Percentiles rank a stretch among this genome's conserved stretches.
Evolutionary conservation across 306 rosid species (phyloP).

Genomic region (Quercus cerris): DNA sequence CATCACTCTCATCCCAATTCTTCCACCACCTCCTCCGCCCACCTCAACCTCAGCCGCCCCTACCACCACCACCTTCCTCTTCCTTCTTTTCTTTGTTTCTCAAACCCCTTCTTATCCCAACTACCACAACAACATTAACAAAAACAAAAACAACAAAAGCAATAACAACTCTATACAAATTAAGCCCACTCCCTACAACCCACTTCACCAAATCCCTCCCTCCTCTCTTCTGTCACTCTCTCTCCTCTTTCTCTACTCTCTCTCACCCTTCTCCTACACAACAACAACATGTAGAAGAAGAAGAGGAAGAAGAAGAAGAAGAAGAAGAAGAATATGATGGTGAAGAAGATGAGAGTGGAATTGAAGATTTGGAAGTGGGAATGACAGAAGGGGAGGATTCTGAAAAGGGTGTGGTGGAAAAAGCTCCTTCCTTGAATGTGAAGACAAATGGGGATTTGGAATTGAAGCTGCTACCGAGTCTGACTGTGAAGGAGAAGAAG

Average conservation of each 20-base stretch:
- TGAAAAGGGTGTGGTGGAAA: conserved; percentile 16
- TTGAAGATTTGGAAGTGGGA: conserved; percentile 26
- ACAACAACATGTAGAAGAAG: neutral
- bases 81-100: conserved; percentile 27
- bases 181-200: conserved; percentile 3
- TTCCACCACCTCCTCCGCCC: conserved; percentile 41
- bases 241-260: conserved; percentile 26
- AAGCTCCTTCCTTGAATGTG: conserved; percentile 35
- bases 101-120: conserved; percentile 37
- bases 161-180: neutral
- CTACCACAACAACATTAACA: conserved; percentile 10
- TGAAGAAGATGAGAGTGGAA: conserved; percentile 20
- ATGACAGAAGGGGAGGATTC: conserved; percentile 12
- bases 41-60: conserved; percentile 16
- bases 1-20: conserved; percentile 30
- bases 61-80: conserved; percentile 11
- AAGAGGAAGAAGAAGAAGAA: conserved; percentile 8
- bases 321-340: conserved; percentile 9
- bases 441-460: conserved; percentile 37
- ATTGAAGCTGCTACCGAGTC: conserved; percentile 45
- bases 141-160: neutral
- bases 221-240: conserved; percentile 12
- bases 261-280: conserved; percentile 9
- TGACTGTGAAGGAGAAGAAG: conserved; percentile 78
- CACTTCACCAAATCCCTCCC: conserved; percentile 3